Evolutionary conservation across 2,329 filamentous ascomycete species (phyloP).

Genomic region (Cladosporium sp.): DNA sequence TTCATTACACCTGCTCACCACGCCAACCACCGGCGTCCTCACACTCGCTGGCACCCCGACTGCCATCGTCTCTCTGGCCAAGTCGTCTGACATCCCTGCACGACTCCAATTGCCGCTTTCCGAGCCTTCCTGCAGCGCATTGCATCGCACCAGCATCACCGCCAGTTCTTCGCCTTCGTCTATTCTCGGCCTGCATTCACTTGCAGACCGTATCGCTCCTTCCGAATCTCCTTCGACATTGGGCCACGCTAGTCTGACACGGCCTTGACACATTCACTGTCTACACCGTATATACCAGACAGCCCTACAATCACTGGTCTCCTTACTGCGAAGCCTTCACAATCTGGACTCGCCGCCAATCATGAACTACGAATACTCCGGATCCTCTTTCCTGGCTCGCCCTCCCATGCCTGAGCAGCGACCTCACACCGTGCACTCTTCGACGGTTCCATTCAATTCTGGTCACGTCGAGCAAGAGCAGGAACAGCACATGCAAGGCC

Average conservation of each 20-base stretch:
- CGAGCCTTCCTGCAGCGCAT: constrained; percentile 5
- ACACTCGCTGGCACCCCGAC: background rate
- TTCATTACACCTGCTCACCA: constrained; percentile 1
- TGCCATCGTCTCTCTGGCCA: background rate
- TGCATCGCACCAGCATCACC: constrained; percentile 11
- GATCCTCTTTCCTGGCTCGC: constrained; percentile 13
- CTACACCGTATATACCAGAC: background rate
- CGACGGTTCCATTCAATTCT: constrained; percentile 10
- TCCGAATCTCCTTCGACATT: background rate
- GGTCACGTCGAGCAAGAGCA: background rate
- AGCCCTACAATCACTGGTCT: background rate
- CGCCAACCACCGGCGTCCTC: constrained; percentile 1
- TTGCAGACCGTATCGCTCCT: constrained; percentile 11
- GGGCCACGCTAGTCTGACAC: background rate
- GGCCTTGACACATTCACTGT: constrained; percentile 4
- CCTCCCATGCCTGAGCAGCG: constrained; percentile 15
- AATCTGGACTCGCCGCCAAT: background rate
- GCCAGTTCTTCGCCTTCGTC: background rate
- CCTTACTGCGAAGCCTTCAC: background rate
- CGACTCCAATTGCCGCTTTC: constrained; percentile 1
- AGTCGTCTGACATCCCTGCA: background rate
- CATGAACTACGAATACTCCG: constrained; percentile 13
- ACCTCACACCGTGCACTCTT: constrained; percentile 24
- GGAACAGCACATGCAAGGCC: constrained; percentile 4
- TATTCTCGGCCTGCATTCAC: constrained; percentile 3